Percentiles rank a stretch among this genome's conserved stretches.
phyloP scores from a whole-genome alignment of 768 basidiomycete species.

The Lactifluus rugatus region DNA sequence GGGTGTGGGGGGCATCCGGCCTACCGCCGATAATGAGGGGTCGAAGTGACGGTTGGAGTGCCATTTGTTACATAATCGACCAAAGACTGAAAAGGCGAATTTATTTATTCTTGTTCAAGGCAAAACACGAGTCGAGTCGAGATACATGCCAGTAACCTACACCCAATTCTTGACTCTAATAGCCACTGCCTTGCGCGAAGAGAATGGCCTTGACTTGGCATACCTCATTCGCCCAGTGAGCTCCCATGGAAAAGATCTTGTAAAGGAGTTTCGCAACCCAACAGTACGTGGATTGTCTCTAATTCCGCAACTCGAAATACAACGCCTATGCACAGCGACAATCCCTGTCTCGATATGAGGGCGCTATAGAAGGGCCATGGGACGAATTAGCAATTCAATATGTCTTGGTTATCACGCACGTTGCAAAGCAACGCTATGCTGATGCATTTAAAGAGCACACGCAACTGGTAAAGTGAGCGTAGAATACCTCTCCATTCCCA shows the following conservation, averaged over 20 bases:
- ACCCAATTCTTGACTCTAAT: slow-evolving; percentile 50
- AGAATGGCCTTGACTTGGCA: slow-evolving; percentile 62
- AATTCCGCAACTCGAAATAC: neutral
- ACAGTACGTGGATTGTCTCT: slow-evolving; percentile 28
- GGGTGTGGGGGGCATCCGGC: slow-evolving; percentile 56
- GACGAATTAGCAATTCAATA: slow-evolving; percentile 82
- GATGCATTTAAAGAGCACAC: slow-evolving; percentile 80
- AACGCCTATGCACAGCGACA: slow-evolving; percentile 21
- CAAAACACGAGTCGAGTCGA: no score
- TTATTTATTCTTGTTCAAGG: no score
- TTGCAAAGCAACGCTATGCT: slow-evolving; percentile 51
- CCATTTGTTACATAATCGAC: slow-evolving; percentile 39
- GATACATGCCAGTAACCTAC: slow-evolving; percentile 34
- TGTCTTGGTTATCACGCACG: slow-evolving; percentile 61
- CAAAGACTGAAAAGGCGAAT: no score
- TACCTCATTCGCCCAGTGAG: slow-evolving; percentile 69
- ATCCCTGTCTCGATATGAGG: slow-evolving; percentile 40
- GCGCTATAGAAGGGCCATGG: slow-evolving; percentile 65
- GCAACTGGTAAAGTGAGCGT: slow-evolving; percentile 61
- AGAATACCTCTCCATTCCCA: neutral
- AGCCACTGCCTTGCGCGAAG: slow-evolving; percentile 47
- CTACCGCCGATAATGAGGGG: slow-evolving; percentile 55
- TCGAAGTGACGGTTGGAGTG: slow-evolving; percentile 64
- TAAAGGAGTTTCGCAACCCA: slow-evolving; percentile 59
- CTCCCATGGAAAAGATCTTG: slow-evolving; percentile 65